These are phyloP conservation scores for Podospora australis DNA, from an alignment of 495 filamentous ascomycete genomes.

Conservation along the genomic window DNA sequence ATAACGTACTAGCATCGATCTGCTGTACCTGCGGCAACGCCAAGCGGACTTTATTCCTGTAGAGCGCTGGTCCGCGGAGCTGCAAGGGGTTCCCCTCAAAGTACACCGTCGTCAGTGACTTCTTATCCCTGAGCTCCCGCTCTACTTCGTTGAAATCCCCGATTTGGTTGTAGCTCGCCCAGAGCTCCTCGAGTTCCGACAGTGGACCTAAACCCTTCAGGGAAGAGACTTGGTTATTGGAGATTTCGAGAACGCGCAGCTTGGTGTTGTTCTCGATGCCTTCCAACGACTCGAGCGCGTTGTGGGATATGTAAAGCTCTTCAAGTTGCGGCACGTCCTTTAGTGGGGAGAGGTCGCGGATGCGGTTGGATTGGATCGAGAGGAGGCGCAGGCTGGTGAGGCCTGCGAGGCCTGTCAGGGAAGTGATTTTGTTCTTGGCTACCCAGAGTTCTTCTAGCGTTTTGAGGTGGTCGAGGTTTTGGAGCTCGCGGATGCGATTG, in stretches of 20 bases:
- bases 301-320: slow-evolving; percentile 98
- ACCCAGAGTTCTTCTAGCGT: slow-evolving; percentile 87
- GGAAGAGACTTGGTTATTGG: slow-evolving; percentile 76
- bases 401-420: slow-evolving; percentile 64
- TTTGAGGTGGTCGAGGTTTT: slow-evolving; percentile 72
- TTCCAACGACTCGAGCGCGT: slow-evolving; percentile 70
- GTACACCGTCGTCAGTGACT: slow-evolving; percentile 83
- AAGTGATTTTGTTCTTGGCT: slow-evolving; percentile 94
- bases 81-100: slow-evolving; percentile 96
- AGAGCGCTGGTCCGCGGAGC: slow-evolving; percentile 62
- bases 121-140: slow-evolving; percentile 66
- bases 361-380: slow-evolving; percentile 94
- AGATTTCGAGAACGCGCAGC: slow-evolving; percentile 80
- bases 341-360: slow-evolving; percentile 72
- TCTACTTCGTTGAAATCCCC: slow-evolving; percentile 78
- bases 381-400: slow-evolving; percentile 80
- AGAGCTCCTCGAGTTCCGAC: slow-evolving; percentile 75
- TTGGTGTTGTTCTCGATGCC: slow-evolving; percentile 65
- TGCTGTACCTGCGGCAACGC: slow-evolving; percentile 80
- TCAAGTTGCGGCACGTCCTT: slow-evolving; percentile 69
- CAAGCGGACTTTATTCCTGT: slow-evolving; percentile 87
- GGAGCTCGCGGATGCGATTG: slow-evolving; percentile 84
- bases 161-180: slow-evolving; percentile 87
- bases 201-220: slow-evolving; percentile 66
- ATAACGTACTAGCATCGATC: slow-evolving; percentile 92